Base-by-base conservation (phyloP, 2,329 filamentous ascomycete genomes). In the Botrytis deweyae region DNA sequence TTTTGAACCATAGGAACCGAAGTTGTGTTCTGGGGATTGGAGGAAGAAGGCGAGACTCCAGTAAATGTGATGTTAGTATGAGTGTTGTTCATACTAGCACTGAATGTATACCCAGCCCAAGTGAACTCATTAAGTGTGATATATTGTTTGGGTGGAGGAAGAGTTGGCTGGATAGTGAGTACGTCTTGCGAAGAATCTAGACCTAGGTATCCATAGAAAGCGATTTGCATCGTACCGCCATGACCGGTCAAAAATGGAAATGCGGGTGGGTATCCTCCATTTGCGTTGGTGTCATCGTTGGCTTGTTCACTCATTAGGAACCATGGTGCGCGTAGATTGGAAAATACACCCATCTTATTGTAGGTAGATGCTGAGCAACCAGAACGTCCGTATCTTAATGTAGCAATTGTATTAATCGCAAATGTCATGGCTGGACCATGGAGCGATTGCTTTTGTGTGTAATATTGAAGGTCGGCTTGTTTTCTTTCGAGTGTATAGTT, bases 381-480 rank as follows among this genome's bases (percentile, higher is more conserved):
- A 1, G 89, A 90, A 0, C 87, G 87, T 1, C 88, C 89, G n/a
- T 92, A 85, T 71, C 88, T 85, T 74, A 90, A 91, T 42, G 90
- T 90, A 16, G 89, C 88, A 68, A 92, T 88, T 74, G 88, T 88
- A 81, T 91, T 92, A 22, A 91, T 89, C 20, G 89, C 89, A 80
- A 90, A 93, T 1, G 91, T 93, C 91, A 93, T 93, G 10, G 88
- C 91, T 0, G 91, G 91, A 0, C 91, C 91, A 76, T 92, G 87
- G 0, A 87, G 83, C 14, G 70, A 67, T 66, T 76, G 69, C 22
- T 74, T 75, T 33, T 74, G 66, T 22, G 59, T 72, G n/a, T 76
- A 76, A 29, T 76, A 77, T 5, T n/a, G 25, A 20, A 73, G 69
- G 46, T 76, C 70, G 29, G 33, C 18, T 10, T 40, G 52, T 49